Base-by-base conservation (phyloP, 2,329 filamentous ascomycete species). In the Alternaria ethzedia region DNA sequence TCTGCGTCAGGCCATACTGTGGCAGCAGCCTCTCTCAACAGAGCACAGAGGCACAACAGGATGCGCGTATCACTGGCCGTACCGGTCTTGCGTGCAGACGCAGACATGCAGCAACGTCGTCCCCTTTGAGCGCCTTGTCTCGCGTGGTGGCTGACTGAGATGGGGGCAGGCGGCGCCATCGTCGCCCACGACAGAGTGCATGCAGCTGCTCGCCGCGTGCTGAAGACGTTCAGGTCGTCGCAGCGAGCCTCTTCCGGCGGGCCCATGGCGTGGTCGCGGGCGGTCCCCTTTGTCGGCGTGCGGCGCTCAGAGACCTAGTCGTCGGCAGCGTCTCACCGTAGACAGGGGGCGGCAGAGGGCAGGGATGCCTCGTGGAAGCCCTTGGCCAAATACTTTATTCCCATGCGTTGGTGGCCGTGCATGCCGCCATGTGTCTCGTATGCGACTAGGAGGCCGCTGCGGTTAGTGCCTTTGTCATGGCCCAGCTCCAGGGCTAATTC, bases 321-420 rank as follows among this genome's bases (percentile, higher is more conserved):
- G 43, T 68, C 55, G 57, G 60, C 66, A 66, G 45, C 61, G 65
- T 64, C 60, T 68, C 57, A 66, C 58, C 17, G 36, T 28, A 52
- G 54, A 59, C 61, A 63, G 63, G 49, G 64, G 61, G 57, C 66
- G 50, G 61, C 64, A 63, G 63, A 62, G 45, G 13, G 28, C 75
- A 77, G 74, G 75, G 75, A 75, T 75, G 70, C 74, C 73, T 72
- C 71, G 74, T 76, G 75, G 75, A 70, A 72, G 74, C 69, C 71
- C 67, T 66, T 67, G 57, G 70, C 72, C 73, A 74, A 69, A 70
- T 30, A 41, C 50, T 65, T 72, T 76, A 74, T 74, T 75, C 68
- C 75, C 73, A 72, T 69, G 61, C 61, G 64, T 63, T 67, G 65
- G 61, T 63, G 64, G 57, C 50, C 63, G 65, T 70, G 68, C 71